Evolutionary conservation across 192 early-diverging fungal genomes (phyloP).

Genomic region (Piromyces finnis): DNA sequence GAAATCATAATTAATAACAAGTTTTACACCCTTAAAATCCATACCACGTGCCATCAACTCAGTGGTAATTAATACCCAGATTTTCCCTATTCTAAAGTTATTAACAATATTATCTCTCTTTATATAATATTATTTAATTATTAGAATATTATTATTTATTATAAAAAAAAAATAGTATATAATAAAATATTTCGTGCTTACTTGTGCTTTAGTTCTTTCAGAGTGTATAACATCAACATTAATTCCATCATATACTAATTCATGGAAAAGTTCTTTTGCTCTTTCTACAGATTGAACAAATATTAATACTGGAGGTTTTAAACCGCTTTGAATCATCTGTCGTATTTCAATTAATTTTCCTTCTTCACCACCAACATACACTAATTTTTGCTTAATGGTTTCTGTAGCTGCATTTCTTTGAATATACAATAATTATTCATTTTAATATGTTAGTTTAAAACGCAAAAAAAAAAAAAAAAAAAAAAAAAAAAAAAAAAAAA

Average conservation of each 20-base stretch:
- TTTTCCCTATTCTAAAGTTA: conserved; percentile 71
- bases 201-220: conserved; percentile 80
- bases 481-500: no score
- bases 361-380: conserved; percentile 81
- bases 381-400: conserved; percentile 70
- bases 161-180: no score
- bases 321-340: conserved; percentile 59
- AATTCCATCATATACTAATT: conserved; percentile 92
- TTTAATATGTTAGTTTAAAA: no score
- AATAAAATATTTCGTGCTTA: conserved; percentile 1
- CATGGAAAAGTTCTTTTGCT: conserved; percentile 88
- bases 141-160: no score
- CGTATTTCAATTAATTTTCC: conserved; percentile 88
- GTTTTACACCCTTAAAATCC: conserved; percentile 59
- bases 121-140: no score
- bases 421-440: not conserved
- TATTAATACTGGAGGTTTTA: conserved; percentile 84
- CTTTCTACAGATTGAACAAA: conserved; percentile 97
- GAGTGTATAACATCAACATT: conserved; percentile 97
- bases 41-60: conserved; percentile 72
- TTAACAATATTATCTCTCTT: conserved; percentile 75
- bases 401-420: conserved; percentile 73
- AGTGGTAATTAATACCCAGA: conserved; percentile 92
- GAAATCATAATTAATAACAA: conserved; percentile 76
- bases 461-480: no score